Conservation (phyloP, 768 basidiomycete species). For the Lentinula sp. region DNA sequence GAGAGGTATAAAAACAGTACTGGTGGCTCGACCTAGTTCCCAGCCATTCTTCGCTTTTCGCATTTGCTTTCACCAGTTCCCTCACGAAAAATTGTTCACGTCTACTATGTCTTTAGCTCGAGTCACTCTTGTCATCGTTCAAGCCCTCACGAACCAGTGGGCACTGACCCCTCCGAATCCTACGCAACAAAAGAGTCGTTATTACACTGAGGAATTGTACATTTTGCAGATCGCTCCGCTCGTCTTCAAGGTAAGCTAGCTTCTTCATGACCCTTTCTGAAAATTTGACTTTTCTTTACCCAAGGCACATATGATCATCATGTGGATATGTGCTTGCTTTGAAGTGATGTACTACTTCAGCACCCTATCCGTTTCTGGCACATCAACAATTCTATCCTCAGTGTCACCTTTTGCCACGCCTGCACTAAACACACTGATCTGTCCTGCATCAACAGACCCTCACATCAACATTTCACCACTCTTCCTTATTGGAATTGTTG, state of each 20-base stretch:
- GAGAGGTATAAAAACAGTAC: background rate
- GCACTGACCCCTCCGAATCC: conserved; percentile 56
- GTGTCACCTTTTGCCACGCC: conserved; percentile 24
- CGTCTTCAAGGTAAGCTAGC: conserved; percentile 40
- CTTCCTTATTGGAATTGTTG: conserved; percentile 38
- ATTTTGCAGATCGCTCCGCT: conserved; percentile 50
- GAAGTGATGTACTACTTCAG: conserved; percentile 40
- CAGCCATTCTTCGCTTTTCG: background rate
- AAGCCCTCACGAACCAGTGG: conserved; percentile 43
- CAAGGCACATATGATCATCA: conserved; percentile 42
- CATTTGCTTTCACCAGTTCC: background rate
- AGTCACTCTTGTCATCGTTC: conserved; percentile 38
- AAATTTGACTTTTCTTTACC: background rate
- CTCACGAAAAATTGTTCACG: background rate
- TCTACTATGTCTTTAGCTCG: conserved; percentile 41
- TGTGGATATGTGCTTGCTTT: conserved; percentile 44
- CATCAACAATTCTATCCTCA: conserved; percentile 15
- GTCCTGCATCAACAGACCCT: conserved; percentile 18
- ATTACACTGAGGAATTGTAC: conserved; percentile 46
- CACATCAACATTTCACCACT: conserved; percentile 29
- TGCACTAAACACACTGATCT: conserved; percentile 18
- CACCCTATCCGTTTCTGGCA: conserved; percentile 17
- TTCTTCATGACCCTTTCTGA: too few relatives aligned
- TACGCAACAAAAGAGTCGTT: conserved; percentile 41
- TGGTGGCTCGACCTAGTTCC: background rate